phyloP scores from a whole-genome alignment of 164 flowering plant species.

The Vitis labrusca region DNA sequence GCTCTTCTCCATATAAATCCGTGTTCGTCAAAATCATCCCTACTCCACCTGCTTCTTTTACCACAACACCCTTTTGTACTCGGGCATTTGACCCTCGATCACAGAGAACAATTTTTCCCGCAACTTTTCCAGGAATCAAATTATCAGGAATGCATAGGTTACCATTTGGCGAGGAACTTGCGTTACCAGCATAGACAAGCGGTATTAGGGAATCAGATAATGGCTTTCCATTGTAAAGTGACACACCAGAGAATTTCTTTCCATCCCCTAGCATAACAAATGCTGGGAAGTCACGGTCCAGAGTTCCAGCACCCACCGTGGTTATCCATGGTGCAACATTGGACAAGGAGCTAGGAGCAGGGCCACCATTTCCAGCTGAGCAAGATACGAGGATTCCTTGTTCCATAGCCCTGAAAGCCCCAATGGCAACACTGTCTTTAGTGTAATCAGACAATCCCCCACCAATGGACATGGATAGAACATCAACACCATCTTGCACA shows the following conservation, averaged over 20 bases:
- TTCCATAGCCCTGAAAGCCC: slow-evolving; percentile 64
- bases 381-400: slow-evolving; percentile 80
- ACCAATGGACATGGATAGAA: slow-evolving; percentile 86
- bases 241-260: slow-evolving; percentile 56
- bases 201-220: slow-evolving; percentile 34
- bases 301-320: slow-evolving; percentile 83
- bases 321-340: slow-evolving; percentile 95
- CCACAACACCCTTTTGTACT: slow-evolving; percentile 63
- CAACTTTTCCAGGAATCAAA: slow-evolving; percentile 51
- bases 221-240: slow-evolving; percentile 61
- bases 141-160: slow-evolving; percentile 57
- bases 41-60: slow-evolving; percentile 79
- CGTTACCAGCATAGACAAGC: slow-evolving; percentile 64
- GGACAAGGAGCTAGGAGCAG: slow-evolving; percentile 42
- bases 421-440: slow-evolving; percentile 66
- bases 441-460: slow-evolving; percentile 57
- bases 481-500: slow-evolving; percentile 70
- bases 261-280: slow-evolving; percentile 63
- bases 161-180: slow-evolving; percentile 42
- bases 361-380: slow-evolving; percentile 91
- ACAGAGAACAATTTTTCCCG: slow-evolving; percentile 85
- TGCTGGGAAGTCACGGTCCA: slow-evolving; percentile 91
- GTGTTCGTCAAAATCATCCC: slow-evolving; percentile 84
- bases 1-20: slow-evolving; percentile 64
- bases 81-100: slow-evolving; percentile 66